Base-by-base conservation (phyloP, 352 stramenopile genomes). In the Pythium volutum region DNA sequence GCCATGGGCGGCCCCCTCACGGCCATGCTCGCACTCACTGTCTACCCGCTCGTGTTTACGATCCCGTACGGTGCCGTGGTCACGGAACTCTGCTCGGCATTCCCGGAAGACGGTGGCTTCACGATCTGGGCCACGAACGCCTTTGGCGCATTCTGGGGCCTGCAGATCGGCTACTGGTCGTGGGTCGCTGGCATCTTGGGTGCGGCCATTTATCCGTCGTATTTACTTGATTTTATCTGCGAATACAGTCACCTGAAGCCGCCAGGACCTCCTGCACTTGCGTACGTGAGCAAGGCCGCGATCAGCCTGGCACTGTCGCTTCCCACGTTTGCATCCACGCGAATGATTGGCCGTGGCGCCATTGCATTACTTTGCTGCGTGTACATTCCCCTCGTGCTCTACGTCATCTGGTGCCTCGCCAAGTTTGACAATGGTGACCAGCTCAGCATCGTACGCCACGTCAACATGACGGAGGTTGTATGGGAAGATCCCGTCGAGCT, bases 151-250 rank as follows among this genome's bases (percentile, higher is more conserved):
- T 93, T 91, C 47, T 93, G 84, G 86, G 84, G 73, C 11, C 86
- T 92, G 42, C 84, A 90, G 43, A 73, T 90, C 34, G 83, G 80
- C 55, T 95, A 89, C 69, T 95, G 84, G 82, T 88, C 80, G 15
- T 95, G 84, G 76, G 71, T 91, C 48, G 81, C 84, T 45, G 77
- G 64, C 8, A 76, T 82, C 26, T 39, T 74, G 51, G 84, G 54
- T 45, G 74, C 54, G 15, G 76, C 75, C 1, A 67, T 86, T 9
- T 83, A 85, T 26, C 90, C 97, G 59, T 92, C 53, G 2, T 59
- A 69, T 26, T 27, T 74, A 14, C 22, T 48, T n/a, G 42, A 48
- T 14, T 29, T 27, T 29, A 25, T 48, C 22, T 25, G n/a, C 22
- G 7, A 43, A 15, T 43, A 43, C 36, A 15, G n/a, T n/a, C 42